Conservation (phyloP, 2,329 filamentous ascomycete genomes). For the Diaporthe citri region DNA sequence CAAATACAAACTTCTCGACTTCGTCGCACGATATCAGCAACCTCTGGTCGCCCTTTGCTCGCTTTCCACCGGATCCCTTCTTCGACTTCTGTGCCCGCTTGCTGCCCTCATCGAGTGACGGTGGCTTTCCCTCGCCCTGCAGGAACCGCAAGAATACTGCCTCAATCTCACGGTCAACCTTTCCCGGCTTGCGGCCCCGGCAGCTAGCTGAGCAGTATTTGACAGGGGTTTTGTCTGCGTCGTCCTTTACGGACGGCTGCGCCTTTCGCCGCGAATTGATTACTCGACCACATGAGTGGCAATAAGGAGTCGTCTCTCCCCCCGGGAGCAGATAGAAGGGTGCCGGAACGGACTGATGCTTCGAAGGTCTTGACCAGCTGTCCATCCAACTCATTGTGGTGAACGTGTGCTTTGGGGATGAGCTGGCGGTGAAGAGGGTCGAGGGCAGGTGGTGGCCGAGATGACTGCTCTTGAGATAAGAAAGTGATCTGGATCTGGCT, state of each 20-base stretch:
- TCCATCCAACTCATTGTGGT: conserved; percentile 57
- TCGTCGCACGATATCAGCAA: conserved; percentile 62
- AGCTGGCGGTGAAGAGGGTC: neutral
- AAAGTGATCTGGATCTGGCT: too few relatives aligned
- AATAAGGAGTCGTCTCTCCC: conserved; percentile 65
- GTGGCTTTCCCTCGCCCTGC: conserved; percentile 35
- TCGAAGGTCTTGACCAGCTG: conserved; percentile 55
- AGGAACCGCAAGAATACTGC: conserved; percentile 57
- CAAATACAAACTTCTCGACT: conserved; percentile 65
- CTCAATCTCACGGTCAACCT: conserved; percentile 66
- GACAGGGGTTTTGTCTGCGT: conserved; percentile 44
- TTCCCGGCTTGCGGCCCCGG: conserved; percentile 62
- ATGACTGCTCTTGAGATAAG: neutral
- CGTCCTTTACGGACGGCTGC: neutral
- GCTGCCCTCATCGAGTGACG: conserved; percentile 16
- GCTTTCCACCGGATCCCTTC: conserved; percentile 49
- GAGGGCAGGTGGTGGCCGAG: neutral
- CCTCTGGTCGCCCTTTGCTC: conserved; percentile 62
- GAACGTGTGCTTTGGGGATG: neutral
- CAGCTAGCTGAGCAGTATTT: conserved; percentile 72
- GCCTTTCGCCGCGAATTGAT: conserved; percentile 56
- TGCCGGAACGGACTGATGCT: conserved; percentile 59
- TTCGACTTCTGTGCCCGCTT: conserved; percentile 25
- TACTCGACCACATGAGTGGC: conserved; percentile 68
- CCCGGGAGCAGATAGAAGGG: conserved; percentile 65